A percentile compares a stretch with the other conserved stretches of the same genome.
Conservation (phyloP, 306 rosid species). For the Arachis stenosperma region DNA sequence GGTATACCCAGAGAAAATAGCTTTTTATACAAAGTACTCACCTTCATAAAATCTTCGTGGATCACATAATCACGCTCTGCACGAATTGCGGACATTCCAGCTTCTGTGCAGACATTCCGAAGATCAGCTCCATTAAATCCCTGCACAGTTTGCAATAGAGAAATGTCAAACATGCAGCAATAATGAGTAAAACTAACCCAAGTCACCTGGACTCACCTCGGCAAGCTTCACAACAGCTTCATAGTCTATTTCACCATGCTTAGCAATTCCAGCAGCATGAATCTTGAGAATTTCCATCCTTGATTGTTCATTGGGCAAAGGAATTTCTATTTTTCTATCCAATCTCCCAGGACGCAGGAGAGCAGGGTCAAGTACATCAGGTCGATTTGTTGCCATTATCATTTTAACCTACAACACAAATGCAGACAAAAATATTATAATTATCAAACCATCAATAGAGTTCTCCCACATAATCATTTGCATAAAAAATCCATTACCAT, state of each 20-base stretch:
- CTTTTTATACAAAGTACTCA: constrained; percentile 28
- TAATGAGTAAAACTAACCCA: constrained; percentile 13
- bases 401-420: constrained; percentile 73
- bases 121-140: constrained; percentile 98
- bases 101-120: constrained; percentile 96
- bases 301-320: constrained; percentile 95
- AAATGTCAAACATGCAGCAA: constrained; percentile 30
- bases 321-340: constrained; percentile 96
- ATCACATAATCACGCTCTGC: constrained; percentile 96
- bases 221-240: constrained; percentile 99
- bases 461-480: constrained; percentile 17
- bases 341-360: constrained; percentile 95
- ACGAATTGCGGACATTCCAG: constrained; percentile 98
- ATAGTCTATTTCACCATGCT: constrained; percentile 96
- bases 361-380: constrained; percentile 96
- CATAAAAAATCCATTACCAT: neutral
- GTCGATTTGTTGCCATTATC: constrained; percentile 97
- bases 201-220: constrained; percentile 59
- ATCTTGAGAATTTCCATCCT: constrained; percentile 95
- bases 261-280: constrained; percentile 97
- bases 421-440: constrained; percentile 17
- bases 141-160: constrained; percentile 45
- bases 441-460: constrained; percentile 22
- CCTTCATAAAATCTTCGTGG: constrained; percentile 99
- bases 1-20: neutral